Conservation (phyloP, 768 basidiomycete species). For the Boletus pseudopeckii region DNA sequence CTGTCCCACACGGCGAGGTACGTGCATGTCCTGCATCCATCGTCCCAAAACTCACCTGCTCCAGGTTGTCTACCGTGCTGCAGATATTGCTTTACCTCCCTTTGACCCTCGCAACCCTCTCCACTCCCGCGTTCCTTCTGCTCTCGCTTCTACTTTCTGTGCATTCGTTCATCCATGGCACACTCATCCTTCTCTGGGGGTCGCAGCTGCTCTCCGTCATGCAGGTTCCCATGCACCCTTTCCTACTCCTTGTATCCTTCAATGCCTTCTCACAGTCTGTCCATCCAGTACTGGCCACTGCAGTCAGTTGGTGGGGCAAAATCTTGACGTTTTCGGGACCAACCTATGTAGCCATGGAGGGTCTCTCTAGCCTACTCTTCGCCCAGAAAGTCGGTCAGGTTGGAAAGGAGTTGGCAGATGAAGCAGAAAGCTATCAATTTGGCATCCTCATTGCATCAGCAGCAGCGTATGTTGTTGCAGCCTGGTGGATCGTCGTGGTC, state of each 20-base stretch:
- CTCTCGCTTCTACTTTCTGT: conserved; percentile 73
- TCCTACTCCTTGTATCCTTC: conserved; percentile 83
- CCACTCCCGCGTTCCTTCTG: conserved; percentile 73
- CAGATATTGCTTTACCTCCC: conserved; percentile 85
- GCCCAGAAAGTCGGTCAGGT: conserved; percentile 78
- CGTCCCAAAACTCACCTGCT: conserved; percentile 4
- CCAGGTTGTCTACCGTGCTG: conserved; percentile 68
- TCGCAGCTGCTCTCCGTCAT: conserved; percentile 70
- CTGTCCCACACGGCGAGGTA: conserved; percentile 63
- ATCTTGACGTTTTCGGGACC: conserved; percentile 70
- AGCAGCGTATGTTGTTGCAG: conserved; percentile 73
- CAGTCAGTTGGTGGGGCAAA: conserved; percentile 70
- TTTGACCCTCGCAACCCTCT: conserved; percentile 79
- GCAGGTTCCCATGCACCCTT: conserved; percentile 84
- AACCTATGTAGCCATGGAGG: conserved; percentile 78
- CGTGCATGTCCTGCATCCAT: conserved; percentile 5
- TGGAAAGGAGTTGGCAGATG: conserved; percentile 67
- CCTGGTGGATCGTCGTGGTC: conserved; percentile 84
- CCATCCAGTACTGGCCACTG: conserved; percentile 52
- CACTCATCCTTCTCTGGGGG: conserved; percentile 67
- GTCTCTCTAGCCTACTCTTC: conserved; percentile 78
- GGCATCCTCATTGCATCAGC: conserved; percentile 73
- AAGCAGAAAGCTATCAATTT: conserved; percentile 76
- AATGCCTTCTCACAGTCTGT: conserved; percentile 72
- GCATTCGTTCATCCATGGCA: conserved; percentile 81